Percentiles rank a stretch among this genome's conserved stretches.
Conservation (phyloP, 2,329 filamentous ascomycete species). For the Myriosclerotinia curreyana region DNA sequence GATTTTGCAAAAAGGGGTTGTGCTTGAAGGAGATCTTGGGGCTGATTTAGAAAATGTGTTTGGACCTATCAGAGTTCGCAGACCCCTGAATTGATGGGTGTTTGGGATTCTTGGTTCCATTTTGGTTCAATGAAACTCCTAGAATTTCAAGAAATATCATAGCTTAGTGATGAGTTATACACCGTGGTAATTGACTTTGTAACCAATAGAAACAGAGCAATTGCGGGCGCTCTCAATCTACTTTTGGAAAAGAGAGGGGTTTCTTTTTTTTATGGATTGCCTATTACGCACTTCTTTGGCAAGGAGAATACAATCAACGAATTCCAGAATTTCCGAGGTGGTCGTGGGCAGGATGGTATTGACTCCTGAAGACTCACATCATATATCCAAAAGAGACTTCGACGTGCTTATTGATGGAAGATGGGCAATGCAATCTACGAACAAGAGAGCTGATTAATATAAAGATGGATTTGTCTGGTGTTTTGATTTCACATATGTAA, state of each 20-base stretch:
- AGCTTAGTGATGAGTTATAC: too few relatives aligned
- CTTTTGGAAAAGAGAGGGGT: too few relatives aligned
- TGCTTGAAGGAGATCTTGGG: slow-evolving; percentile 6
- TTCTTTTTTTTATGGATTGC: too few relatives aligned
- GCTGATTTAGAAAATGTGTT: slow-evolving; percentile 2
- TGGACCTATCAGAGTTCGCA: slow-evolving; percentile 1
- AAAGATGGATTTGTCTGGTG: not conserved
- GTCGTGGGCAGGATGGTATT: not conserved
- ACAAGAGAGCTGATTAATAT: not conserved
- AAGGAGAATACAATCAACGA: too few relatives aligned
- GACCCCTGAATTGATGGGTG: not conserved
- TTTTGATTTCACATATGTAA: not conserved
- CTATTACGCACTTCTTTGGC: too few relatives aligned
- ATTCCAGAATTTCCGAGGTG: not conserved
- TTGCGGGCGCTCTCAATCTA: too few relatives aligned
- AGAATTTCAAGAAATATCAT: too few relatives aligned
- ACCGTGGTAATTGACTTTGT: too few relatives aligned
- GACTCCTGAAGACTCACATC: not conserved
- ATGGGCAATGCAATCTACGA: not conserved
- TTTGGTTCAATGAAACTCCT: too few relatives aligned
- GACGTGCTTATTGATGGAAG: not conserved
- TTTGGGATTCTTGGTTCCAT: not conserved
- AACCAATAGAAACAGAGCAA: too few relatives aligned
- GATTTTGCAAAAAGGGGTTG: not conserved
- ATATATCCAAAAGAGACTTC: not conserved